Conservation (phyloP, 2,329 filamentous ascomycete genomes). For the Macrophomina tecta region DNA sequence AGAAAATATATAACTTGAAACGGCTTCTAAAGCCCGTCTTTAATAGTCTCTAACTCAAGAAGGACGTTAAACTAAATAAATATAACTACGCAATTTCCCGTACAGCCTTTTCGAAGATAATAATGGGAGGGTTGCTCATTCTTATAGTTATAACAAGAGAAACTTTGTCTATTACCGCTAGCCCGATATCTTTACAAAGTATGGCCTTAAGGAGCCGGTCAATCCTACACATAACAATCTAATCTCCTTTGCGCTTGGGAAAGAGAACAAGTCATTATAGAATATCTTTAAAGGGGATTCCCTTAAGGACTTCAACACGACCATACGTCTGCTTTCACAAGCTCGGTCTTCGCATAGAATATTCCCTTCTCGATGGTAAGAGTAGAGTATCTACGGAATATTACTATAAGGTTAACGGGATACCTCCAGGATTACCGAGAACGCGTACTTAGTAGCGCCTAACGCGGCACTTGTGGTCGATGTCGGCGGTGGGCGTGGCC, state of each 20-base stretch:
- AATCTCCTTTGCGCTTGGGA: background rate
- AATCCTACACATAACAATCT: background rate
- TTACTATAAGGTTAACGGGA: no score
- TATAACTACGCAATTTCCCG: no score
- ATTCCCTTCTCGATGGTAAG: background rate
- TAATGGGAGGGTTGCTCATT: background rate
- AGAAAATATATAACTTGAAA: no score
- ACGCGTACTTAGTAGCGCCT: background rate
- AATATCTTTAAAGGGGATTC: background rate
- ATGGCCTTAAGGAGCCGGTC: slow-evolving; percentile 1
- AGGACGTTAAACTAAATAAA: no score
- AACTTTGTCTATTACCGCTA: background rate
- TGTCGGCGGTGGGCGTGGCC: slow-evolving; percentile 49
- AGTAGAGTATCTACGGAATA: no score
- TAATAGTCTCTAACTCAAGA: no score
- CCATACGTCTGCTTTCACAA: background rate
- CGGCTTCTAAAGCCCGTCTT: no score
- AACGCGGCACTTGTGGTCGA: slow-evolving; percentile 45
- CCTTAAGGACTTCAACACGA: background rate
- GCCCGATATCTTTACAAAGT: background rate
- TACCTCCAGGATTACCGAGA: background rate
- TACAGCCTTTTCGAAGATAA: background rate
- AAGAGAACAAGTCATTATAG: background rate
- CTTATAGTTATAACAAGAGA: background rate
- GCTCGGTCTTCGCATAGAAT: background rate